Conservation (phyloP, 2,329 filamentous ascomycete genomes). For the Furcasterigmium furcatum region DNA sequence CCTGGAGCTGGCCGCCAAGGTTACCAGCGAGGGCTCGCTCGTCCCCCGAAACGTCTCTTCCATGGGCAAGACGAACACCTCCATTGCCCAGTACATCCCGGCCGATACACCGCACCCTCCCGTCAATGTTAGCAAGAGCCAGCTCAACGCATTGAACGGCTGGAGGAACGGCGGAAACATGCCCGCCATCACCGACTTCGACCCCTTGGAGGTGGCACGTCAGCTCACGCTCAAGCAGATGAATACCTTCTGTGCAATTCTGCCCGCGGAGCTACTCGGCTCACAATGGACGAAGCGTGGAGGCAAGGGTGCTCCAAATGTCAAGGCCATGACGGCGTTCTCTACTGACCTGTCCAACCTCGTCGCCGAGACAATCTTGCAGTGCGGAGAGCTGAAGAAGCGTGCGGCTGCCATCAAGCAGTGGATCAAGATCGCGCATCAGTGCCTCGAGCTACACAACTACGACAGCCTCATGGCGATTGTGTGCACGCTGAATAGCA, state of each 20-base stretch:
- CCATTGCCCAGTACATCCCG: conserved; percentile 66
- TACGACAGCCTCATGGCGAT: conserved; percentile 98
- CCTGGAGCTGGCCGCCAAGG: conserved; percentile 74
- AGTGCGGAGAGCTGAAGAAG: conserved; percentile 88
- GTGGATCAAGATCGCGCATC: conserved; percentile 92
- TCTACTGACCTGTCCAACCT: conserved; percentile 91
- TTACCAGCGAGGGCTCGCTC: conserved; percentile 69
- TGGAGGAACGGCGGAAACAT: conserved; percentile 70
- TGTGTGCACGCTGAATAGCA: conserved; percentile 89
- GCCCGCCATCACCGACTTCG: conserved; percentile 83
- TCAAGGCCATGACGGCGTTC: conserved; percentile 88
- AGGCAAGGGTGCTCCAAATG: conserved; percentile 76
- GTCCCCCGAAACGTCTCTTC: conserved; percentile 82
- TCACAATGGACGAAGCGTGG: conserved; percentile 93
- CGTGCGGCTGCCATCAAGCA: conserved; percentile 89
- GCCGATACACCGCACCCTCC: conserved; percentile 70
- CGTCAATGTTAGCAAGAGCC: conserved; percentile 70
- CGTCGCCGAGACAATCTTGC: conserved; percentile 88
- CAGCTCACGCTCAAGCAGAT: conserved; percentile 94
- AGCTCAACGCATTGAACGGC: conserved; percentile 66
- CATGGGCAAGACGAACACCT: conserved; percentile 82
- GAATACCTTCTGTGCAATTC: conserved; percentile 83
- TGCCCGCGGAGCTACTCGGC: conserved; percentile 86
- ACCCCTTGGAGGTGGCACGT: conserved; percentile 84
- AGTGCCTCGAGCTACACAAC: conserved; percentile 86